A percentile compares a stretch with the other conserved stretches of the same genome.
phyloP scores from a whole-genome alignment of 2,329 filamentous ascomycete genomes.

The Cryphonectria japonica region DNA sequence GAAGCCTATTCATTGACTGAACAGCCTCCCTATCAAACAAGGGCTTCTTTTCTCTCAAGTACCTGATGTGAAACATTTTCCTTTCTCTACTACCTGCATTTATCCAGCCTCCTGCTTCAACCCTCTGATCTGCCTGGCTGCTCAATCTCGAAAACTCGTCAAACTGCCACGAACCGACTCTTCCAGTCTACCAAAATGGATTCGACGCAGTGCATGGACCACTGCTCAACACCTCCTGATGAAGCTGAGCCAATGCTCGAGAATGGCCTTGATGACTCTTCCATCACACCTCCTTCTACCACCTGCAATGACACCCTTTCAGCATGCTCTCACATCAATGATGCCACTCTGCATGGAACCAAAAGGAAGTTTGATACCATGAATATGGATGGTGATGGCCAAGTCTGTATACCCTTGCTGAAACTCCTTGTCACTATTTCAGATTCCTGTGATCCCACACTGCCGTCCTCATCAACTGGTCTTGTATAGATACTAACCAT shows the following conservation, averaged over 20 bases:
- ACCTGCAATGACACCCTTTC: not conserved
- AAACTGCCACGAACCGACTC: too few relatives aligned
- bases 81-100: not conserved
- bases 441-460: too few relatives aligned
- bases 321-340: not conserved
- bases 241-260: not conserved
- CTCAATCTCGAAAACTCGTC: not conserved
- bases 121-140: not conserved
- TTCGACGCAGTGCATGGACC: not conserved
- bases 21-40: not conserved
- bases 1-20: not conserved
- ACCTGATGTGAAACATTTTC: not conserved
- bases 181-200: not conserved
- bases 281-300: not conserved
- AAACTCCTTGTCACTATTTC: not conserved
- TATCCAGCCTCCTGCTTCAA: not conserved
- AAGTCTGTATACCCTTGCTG: conserved; percentile 6
- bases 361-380: not conserved
- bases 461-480: not conserved
- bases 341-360: not conserved
- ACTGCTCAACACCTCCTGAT: not conserved
- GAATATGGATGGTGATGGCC: not conserved
- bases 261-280: not conserved
- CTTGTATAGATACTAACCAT: not conserved
- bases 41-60: not conserved